Conservation (phyloP, 768 basidiomycete genomes). For the Russula vinacea region DNA sequence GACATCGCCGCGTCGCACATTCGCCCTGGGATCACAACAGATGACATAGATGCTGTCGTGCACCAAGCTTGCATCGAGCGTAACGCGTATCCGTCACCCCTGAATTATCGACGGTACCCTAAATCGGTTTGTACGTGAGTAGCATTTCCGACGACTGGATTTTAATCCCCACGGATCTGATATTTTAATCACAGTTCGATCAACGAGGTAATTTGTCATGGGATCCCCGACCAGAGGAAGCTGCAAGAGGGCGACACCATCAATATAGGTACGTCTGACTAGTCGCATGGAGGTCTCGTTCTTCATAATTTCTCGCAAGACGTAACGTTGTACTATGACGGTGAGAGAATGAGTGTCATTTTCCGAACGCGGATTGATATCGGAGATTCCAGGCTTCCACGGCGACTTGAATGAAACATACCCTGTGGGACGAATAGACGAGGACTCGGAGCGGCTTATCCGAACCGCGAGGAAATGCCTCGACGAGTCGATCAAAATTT, state of each 20-base stretch:
- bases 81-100: constrained; percentile 88
- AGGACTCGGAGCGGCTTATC: constrained; percentile 79
- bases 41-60: constrained; percentile 90
- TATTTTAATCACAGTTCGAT: constrained; percentile 55
- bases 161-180: constrained; percentile 1
- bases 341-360: constrained; percentile 39
- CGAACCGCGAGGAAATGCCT: constrained; percentile 76
- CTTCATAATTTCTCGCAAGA: constrained; percentile 45
- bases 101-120: constrained; percentile 88
- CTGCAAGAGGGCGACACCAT: constrained; percentile 92
- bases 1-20: constrained; percentile 86
- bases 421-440: constrained; percentile 82
- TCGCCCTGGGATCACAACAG: constrained; percentile 90
- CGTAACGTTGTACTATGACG: constrained; percentile 75
- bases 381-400: constrained; percentile 66
- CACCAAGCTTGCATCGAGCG: constrained; percentile 90
- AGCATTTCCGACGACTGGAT: constrained; percentile 9
- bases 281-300: constrained; percentile 13
- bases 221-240: constrained; percentile 85
- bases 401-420: constrained; percentile 92
- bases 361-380: constrained; percentile 5
- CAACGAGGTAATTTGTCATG: constrained; percentile 97
- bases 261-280: constrained; percentile 68
- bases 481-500: constrained; percentile 86
- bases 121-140: constrained; percentile 96